Base-by-base conservation (phyloP, 2,329 filamentous ascomycete genomes). In the Daldinia sp. region DNA sequence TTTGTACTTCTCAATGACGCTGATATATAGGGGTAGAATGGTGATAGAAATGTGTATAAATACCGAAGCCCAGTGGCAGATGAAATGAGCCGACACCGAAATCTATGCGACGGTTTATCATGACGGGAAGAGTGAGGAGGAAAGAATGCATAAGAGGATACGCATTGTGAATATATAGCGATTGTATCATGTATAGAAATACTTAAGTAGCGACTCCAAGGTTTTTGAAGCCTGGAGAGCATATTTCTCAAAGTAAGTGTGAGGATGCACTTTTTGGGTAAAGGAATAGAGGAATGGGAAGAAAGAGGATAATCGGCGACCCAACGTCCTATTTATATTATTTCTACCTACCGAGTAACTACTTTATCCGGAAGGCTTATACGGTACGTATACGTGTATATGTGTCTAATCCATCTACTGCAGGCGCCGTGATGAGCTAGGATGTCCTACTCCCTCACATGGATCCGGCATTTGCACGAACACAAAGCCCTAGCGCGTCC, bases 311-410 rank as follows among this genome's bases (percentile, higher is more conserved):
- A 48, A 48, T 48, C 6, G 20, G 44, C 13, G 20, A 10, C 44
- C 15, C 20, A 20, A 13, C 44, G 12, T 48, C 44, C 20, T 48
- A 48, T 48, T 28, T 48, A 48, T 48, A 48, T 48, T 42, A 20
- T 20, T 20, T 2, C 15, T 20, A 18, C 41, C n/a, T 42, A n/a
- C n/a, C n/a, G n/a, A n/a, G n/a, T n/a, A 7, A n/a, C 2, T 18
- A 42, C n/a, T 20, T 20, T 18, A 18, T 4, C 5, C n/a, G 20
- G n/a, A 15, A 3, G 18, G 41, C 35, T 37, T 37, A 37, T 13
- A 10, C 35, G 35, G 13, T 15, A 39, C 35, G 35, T 15, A 39
- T 13, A 39, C 35, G 35, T 5, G 13, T 37, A 9, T 37, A 37
- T 13, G 35, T 37, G 35, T 42, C 39, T 7, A 18, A 18, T 42